These are phyloP conservation scores for Triadica sebifera DNA, from an alignment of 345 rosid species.

Conservation along the genomic window DNA sequence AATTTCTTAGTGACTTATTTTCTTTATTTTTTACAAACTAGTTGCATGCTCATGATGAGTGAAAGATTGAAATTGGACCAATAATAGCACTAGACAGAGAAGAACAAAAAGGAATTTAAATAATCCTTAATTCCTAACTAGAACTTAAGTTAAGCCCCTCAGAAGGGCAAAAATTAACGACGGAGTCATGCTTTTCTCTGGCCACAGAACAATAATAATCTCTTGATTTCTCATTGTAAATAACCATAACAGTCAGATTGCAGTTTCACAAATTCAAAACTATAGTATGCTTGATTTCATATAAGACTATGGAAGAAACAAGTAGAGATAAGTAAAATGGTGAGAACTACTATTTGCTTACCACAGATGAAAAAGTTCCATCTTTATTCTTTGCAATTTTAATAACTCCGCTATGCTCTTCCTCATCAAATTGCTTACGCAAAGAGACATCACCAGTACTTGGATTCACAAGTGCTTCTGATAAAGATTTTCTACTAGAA, in stretches of 20 bases:
- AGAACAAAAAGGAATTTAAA: not conserved
- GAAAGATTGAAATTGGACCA: not conserved
- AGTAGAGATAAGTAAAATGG: not conserved
- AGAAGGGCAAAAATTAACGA: too few relatives aligned
- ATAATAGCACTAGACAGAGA: not conserved
- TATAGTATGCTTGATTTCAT: not conserved
- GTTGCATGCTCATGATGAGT: not conserved
- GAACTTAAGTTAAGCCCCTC: too few relatives aligned
- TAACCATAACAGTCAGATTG: not conserved
- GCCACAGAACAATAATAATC: not conserved
- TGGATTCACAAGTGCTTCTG: constrained; percentile 60
- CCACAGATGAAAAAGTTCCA: constrained; percentile 43
- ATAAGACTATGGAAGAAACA: not conserved
- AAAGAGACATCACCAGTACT: constrained; percentile 73
- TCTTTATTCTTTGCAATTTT: constrained; percentile 55
- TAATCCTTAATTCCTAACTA: not conserved
- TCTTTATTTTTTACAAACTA: not conserved
- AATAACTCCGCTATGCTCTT: constrained; percentile 44
- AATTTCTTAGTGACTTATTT: not conserved
- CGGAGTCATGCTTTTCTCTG: too few relatives aligned
- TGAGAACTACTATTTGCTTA: constrained; percentile 18
- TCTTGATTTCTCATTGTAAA: not conserved
- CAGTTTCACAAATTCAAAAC: not conserved
- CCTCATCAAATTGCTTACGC: constrained; percentile 74
- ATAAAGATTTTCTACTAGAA: constrained; percentile 87